Evolutionary conservation across 2,329 filamentous ascomycete genomes (phyloP), one percentile per base, ranked within the genome.

Genomic region (Aureobasidium uvarum): DNA sequence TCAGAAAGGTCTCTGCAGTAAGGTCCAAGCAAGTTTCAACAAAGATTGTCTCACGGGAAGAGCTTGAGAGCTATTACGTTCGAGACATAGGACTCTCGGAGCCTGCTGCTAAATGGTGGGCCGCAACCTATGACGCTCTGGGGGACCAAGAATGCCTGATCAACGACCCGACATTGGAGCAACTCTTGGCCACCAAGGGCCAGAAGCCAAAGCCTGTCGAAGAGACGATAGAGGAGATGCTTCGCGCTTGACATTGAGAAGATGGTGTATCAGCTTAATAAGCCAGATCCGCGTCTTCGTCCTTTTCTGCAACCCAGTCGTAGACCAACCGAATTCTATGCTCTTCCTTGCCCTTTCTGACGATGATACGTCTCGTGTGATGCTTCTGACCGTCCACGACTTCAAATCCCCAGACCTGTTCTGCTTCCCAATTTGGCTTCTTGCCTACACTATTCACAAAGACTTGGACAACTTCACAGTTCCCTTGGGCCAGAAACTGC

Each of bases 341-440:
- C n/a, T 73, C 72, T 68, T 78, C 69, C 36, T 72, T 71, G 5
- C 75, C 75, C 71, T 80, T 80, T 45, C 56, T 75, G 16, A 77
- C 72, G 28, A 78, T 72, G 13, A 81, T 75, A 62, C 79, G 75
- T 64, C 77, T 71, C 3, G 70, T 71, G 70, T 79, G 74, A 41
- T 75, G 74, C 46, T 79, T 75, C 70, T 75, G 69, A 10, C 76
- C 79, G 46, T 80, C 73, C 45, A 81, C 69, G 45, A 74, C 72
- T 7, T 76, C 74, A 68, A 83, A 82, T 0, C 80, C 81, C 79
- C 80, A 82, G 23, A 81, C 68, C 78, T 86, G 84, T 68, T 80
- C 77, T 3, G 83, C 85, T 36, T 76, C 82, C 85, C 86, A 88
- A 31, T 31, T 63, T 18, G 65, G 56, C 5, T 65, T 51, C 54